These are phyloP conservation scores for Cenchrus fungigraminus DNA, from an alignment of 176 grass and related monocot species.

Conservation along the genomic window DNA sequence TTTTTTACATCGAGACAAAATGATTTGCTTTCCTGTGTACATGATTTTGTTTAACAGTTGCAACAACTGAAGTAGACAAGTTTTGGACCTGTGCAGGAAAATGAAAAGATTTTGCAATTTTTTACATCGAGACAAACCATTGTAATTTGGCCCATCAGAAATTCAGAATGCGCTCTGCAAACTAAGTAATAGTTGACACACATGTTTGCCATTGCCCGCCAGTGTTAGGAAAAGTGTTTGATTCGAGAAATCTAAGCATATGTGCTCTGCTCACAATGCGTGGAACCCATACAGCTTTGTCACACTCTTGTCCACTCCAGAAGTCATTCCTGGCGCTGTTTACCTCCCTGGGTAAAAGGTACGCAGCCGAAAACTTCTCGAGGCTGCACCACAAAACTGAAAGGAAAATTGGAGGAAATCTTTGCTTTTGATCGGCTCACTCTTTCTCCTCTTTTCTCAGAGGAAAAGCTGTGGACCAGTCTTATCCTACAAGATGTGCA, in stretches of 20 bases:
- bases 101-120: not conserved
- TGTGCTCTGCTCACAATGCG: not conserved
- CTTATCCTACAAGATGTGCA: not conserved
- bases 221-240: not conserved
- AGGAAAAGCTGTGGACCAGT: not conserved
- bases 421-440: conserved; percentile 29
- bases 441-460: not conserved
- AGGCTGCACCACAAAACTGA: not conserved
- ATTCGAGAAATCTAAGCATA: not conserved
- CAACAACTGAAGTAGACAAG: no score
- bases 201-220: not conserved
- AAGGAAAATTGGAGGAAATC: not conserved
- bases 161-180: not conserved
- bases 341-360: not conserved
- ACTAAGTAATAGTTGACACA: not conserved
- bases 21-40: no score
- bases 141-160: not conserved
- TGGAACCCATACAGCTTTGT: not conserved
- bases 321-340: not conserved
- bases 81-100: not conserved
- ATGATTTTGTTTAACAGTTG: no score
- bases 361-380: not conserved
- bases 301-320: not conserved
- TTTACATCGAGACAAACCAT: not conserved
- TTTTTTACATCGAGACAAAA: not conserved